Evolutionary conservation across 2,329 filamentous ascomycete species (phyloP), one percentile per base, ranked within the genome.

Genomic region (Cercospora sp.): DNA sequence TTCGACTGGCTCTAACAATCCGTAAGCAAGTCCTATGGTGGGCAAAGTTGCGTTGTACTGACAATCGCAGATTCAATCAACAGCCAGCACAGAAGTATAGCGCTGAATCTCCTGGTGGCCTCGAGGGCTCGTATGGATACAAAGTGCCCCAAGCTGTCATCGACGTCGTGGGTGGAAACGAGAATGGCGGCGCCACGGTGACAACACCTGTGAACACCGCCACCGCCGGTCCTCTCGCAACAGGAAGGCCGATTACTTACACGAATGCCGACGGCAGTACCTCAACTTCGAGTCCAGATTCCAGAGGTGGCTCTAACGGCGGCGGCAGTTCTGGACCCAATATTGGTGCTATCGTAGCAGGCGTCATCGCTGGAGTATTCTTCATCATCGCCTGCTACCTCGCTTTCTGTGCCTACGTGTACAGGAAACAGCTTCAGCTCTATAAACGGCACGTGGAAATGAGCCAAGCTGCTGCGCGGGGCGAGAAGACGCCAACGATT

Each of bases 381-480:
- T 87, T 87, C 59, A 73, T 90, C 18, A 74, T 88, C 0, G 89
- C 88, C 2, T 80, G 82, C 1, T 92, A 91, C 77, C 84, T 91
- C 12, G 89, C 87, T 57, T 92, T 90, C 82, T 91, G 89, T 79
- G 85, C 87, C 18, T 92, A 89, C 87, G 81, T 93, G 7, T 93
- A 93, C 81, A 85, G 90, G 30, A 88, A 89, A 60, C 90, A 91
- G 77, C 85, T 93, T 16, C 79, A 82, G 32, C 85, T 91, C 9
- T 93, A 92, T 82, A 89, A 90, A 79, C 82, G 85, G 37, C 90
- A 93, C 76, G 85, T 91, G 34, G 87, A 88, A 1, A 86, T 90
- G 74, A 82, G 86, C 1, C 89, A 91, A 60, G 68, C 68, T 1
- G 18, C 72, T 63, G 66, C 70, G 1, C 82, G 81, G 53, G 80